Base-by-base conservation (phyloP, 139 green algal species). In the Tetraselmis striata region DNA sequence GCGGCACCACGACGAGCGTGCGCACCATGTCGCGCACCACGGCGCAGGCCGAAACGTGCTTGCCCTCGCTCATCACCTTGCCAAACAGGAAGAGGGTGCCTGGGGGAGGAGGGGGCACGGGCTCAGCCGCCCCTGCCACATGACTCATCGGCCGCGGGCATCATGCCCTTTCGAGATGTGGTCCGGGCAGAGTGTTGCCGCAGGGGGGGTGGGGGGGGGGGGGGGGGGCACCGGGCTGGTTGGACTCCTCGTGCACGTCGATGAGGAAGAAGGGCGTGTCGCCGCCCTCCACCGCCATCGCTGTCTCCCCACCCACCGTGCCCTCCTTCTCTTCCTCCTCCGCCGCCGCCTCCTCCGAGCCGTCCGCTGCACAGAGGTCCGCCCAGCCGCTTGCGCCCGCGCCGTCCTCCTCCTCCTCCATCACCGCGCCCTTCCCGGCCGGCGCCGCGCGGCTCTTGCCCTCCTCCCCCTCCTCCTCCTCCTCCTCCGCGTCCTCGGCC, bases 61-160 rank as follows among this genome's bases (percentile, higher is more conserved):
- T 82, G 2, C 79, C 80, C 22, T 90, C 59, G 32, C 23, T 59
- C 32, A 32, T 75, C 29, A 97, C 92, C 92, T 98, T 99, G 84
- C 96, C 96, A 86, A 99, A 98, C 23, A 99, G 86, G 81, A 93
- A 96, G 1, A 98, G 90, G 0, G 83, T 88, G 27, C 93, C 95
- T 67, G 87, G 79, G 29, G 28, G 5, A 1, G n/a, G n/a, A n/a
- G n/a, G n/a, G n/a, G n/a, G n/a, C n/a, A 25, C 67, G n/a, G n/a
- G n/a, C n/a, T n/a, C n/a, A n/a, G n/a, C n/a, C n/a, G n/a, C n/a
- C n/a, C n/a, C n/a, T n/a, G n/a, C n/a, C n/a, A n/a, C n/a, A n/a
- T n/a, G n/a, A n/a, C n/a, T n/a, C n/a, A n/a, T n/a, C n/a, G n/a
- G n/a, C n/a, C n/a, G n/a, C n/a, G n/a, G n/a, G n/a, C n/a, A n/a